A percentile compares a stretch with the other conserved stretches of the same genome.
Evolutionary conservation across 2,329 filamentous ascomycete species (phyloP).

Genomic region (Drechslerella stenobrocha): DNA sequence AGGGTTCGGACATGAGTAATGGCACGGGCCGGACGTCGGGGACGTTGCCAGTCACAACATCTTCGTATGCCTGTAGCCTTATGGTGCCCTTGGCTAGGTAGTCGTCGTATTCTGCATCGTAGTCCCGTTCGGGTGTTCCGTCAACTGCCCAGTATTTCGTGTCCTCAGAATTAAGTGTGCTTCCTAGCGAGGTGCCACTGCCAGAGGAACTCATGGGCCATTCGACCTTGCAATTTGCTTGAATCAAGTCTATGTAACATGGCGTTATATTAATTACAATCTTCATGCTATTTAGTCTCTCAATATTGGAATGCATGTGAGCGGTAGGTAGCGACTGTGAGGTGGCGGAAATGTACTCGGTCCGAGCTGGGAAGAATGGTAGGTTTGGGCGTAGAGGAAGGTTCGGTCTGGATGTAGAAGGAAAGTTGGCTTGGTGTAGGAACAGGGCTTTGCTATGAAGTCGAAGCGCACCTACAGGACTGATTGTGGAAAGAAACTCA

Average conservation of each 20-base stretch:
- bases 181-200: slow-evolving; percentile 24
- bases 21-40: slow-evolving; percentile 11
- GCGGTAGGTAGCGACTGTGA: not conserved
- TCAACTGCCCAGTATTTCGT: slow-evolving; percentile 18
- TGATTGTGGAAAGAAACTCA: slow-evolving; percentile 17
- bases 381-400: not conserved
- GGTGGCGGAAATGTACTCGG: not conserved
- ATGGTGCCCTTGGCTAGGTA: slow-evolving; percentile 6
- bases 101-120: slow-evolving; percentile 15
- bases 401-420: not conserved
- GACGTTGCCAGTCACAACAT: slow-evolving; percentile 1
- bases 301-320: not conserved
- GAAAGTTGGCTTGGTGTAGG: not conserved
- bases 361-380: not conserved
- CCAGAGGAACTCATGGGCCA: slow-evolving; percentile 32
- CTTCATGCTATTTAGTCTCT: not conserved
- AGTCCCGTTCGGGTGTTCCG: slow-evolving; percentile 14
- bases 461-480: slow-evolving; percentile 33
- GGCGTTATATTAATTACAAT: slow-evolving; percentile 18
- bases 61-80: slow-evolving; percentile 12
- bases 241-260: slow-evolving; percentile 22
- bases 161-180: slow-evolving; percentile 13
- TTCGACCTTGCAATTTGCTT: slow-evolving; percentile 14
- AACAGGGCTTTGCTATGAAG: slow-evolving; percentile 1
- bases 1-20: slow-evolving; percentile 15